Evolutionary conservation across 495 filamentous ascomycete genomes (phyloP).

Genomic region (Aspergillus homomorphus): DNA sequence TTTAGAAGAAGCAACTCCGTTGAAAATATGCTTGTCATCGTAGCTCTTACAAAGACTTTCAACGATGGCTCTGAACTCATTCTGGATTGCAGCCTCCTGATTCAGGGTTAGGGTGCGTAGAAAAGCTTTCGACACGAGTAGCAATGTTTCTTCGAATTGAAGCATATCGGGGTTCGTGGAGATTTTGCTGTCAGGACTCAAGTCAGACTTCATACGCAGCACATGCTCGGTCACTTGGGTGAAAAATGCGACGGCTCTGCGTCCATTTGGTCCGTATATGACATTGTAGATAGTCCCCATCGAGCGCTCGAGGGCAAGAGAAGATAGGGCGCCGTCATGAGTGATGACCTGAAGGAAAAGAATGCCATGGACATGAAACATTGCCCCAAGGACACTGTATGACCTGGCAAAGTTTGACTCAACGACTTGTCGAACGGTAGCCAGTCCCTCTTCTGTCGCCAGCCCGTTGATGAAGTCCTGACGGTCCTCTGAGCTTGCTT

Average conservation of each 20-base stretch:
- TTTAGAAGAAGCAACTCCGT: no score
- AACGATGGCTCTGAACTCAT: constrained; percentile 4
- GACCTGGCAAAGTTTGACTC: constrained; percentile 7
- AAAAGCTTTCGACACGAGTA: constrained; percentile 5
- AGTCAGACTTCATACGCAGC: neutral
- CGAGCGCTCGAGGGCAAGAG: constrained; percentile 8
- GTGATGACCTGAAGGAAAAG: constrained; percentile 13
- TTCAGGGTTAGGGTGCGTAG: constrained; percentile 1
- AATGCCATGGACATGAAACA: constrained; percentile 15
- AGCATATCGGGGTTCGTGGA: neutral
- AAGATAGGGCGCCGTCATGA: constrained; percentile 1
- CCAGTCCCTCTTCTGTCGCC: constrained; percentile 10
- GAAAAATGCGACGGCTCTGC: neutral
- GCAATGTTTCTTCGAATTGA: neutral
- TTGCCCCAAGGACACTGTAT: constrained; percentile 10
- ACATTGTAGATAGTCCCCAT: constrained; percentile 15
- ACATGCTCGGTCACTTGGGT: neutral
- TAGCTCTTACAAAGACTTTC: constrained; percentile 1
- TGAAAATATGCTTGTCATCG: neutral
- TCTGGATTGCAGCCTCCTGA: constrained; percentile 4
- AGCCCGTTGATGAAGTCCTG: constrained; percentile 2
- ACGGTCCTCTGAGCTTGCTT: neutral
- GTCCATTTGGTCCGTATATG: constrained; percentile 5
- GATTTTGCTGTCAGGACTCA: neutral
- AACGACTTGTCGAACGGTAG: constrained; percentile 8